Base-by-base conservation (phyloP, 1,139 yeast species). In the Lodderomyces orthopsilosis region DNA sequence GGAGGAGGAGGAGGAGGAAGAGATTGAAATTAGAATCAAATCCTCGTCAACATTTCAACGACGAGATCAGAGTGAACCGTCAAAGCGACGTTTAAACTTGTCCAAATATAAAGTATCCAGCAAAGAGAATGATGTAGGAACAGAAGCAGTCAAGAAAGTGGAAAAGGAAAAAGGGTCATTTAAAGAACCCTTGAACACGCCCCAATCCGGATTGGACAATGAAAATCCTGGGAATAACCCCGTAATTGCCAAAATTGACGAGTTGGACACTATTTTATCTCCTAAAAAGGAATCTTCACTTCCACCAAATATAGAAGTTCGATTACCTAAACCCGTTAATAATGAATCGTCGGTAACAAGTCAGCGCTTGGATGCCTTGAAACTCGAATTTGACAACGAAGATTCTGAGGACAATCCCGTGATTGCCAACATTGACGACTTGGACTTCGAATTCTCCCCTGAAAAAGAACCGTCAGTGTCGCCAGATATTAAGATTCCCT, bases 391-490 rank as follows among this genome's bases (percentile, higher is more conserved):
- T 1, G 57, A 53, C 21, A 48, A 49, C 4, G 46, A 44, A 3
- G 57, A 57, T 32, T 57, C 57, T 1, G 62, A 58, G 24, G 47
- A 55, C 36, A 46, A 44, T 30, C 63, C 63, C 1, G 51, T 54
- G 1, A 51, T 59, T 14, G 63, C 51, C 18, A 55, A 59, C 38
- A 34, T 53, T 3, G 50, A 53, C 14, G 55, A 47, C 6, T 40
- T 56, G 8, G 50, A 45, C 9, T n/a, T 21, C 12, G 12, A 4
- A 8, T n/a, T 34, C 12, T 17, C 34, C 12, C 19, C 19, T 8
- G 19, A 15, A 30, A 17, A 10, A 15, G 34, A 30, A 17, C 6
- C 19, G 2, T 30, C 34, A 4, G 3, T 30, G 4, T 19, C 12
- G 12, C 18, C 19, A 30, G 19, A 30, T 30, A 15, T 30, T 19